Conservation (phyloP, 2,329 filamentous ascomycete species). For the Penicillium sp. region DNA sequence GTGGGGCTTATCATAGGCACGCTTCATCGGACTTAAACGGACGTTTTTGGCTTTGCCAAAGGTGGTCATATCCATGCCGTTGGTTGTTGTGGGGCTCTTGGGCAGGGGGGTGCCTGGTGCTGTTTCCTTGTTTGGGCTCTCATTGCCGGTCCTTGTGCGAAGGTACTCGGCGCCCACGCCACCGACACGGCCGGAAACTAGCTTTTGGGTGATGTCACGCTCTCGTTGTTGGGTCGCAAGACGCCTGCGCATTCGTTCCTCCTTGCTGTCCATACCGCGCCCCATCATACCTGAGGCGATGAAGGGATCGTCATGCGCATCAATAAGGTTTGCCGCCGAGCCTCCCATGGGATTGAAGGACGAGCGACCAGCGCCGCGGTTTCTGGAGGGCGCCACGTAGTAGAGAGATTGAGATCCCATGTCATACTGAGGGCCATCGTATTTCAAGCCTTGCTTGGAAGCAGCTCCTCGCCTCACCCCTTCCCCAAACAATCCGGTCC, state of each 20-base stretch:
- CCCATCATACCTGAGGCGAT: constrained; percentile 38
- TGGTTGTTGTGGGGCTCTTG: constrained; percentile 8
- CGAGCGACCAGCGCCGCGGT: constrained; percentile 12
- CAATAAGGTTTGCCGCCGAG: constrained; percentile 42
- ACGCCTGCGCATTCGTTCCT: constrained; percentile 43
- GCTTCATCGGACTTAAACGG: constrained; percentile 42
- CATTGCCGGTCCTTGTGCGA: constrained; percentile 33
- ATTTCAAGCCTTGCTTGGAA: constrained; percentile 29
- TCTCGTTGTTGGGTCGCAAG: constrained; percentile 45
- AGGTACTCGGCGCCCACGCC: constrained; percentile 47
- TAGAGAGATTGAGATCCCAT: constrained; percentile 43
- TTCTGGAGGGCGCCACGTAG: constrained; percentile 41
- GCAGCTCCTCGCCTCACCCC: constrained; percentile 1
- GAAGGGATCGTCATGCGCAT: constrained; percentile 44
- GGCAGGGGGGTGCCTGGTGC: constrained; percentile 8
- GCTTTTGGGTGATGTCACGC: constrained; percentile 44
- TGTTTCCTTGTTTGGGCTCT: constrained; percentile 14
- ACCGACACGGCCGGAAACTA: constrained; percentile 34
- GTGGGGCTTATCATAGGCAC: constrained; percentile 34
- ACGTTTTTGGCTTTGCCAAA: constrained; percentile 40
- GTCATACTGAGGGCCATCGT: constrained; percentile 41
- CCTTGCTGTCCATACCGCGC: constrained; percentile 41
- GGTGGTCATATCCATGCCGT: constrained; percentile 23
- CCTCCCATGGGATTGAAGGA: constrained; percentile 27
- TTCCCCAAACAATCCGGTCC: constrained; percentile 41